Conservation (phyloP, 2,329 filamentous ascomycete genomes). For the Fonsecaea multimorphosa region DNA sequence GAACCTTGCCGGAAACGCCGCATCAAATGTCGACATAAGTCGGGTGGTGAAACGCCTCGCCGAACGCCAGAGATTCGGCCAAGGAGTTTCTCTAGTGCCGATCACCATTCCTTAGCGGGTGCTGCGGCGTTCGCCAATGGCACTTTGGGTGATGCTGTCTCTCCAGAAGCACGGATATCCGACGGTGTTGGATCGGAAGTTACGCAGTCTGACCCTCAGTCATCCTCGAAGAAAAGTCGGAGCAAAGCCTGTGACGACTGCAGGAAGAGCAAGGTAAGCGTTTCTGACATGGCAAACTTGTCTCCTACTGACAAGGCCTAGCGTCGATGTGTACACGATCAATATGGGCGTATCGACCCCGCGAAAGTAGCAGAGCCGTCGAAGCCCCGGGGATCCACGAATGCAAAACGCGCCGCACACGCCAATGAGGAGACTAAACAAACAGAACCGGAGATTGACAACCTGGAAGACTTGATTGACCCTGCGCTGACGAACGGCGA, state of each 20-base stretch:
- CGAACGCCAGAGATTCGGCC: constrained; percentile 43
- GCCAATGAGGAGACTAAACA: constrained; percentile 52
- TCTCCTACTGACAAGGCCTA: constrained; percentile 44
- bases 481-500: constrained; percentile 33
- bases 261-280: constrained; percentile 69
- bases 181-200: constrained; percentile 14
- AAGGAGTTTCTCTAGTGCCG: constrained; percentile 34
- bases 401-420: constrained; percentile 59
- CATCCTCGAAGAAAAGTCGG: constrained; percentile 61
- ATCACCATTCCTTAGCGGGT: constrained; percentile 21
- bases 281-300: background rate
- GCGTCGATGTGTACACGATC: constrained; percentile 71
- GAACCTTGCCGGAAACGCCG: constrained; percentile 67
- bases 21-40: constrained; percentile 69
- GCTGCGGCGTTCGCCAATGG: constrained; percentile 18
- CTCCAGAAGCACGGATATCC: constrained; percentile 18
- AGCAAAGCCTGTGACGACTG: constrained; percentile 71
- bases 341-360: constrained; percentile 68
- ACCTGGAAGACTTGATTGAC: constrained; percentile 37
- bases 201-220: constrained; percentile 21
- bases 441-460: constrained; percentile 41
- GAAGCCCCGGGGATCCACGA: constrained; percentile 63
- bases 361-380: constrained; percentile 67
- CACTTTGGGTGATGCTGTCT: constrained; percentile 12
- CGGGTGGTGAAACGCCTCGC: constrained; percentile 49